phyloP scores from a whole-genome alignment of 768 basidiomycete species.

The Mrakia gelida region DNA sequence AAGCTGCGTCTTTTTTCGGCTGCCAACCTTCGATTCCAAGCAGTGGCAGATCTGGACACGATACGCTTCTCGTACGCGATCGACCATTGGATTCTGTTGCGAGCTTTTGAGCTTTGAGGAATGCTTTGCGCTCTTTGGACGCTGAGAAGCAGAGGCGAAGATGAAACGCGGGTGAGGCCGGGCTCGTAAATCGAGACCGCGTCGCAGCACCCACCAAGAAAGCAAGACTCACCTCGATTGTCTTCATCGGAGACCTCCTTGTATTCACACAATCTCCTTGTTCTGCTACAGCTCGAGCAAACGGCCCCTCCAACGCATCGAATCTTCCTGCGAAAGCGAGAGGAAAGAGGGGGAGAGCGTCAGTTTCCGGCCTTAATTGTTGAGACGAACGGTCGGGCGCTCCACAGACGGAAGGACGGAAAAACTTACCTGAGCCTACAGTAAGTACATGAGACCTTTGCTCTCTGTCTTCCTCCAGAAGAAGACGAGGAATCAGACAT shows the following conservation, averaged over 20 bases:
- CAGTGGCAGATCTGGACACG: neutral
- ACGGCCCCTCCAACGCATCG: slow-evolving; percentile 40
- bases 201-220: neutral
- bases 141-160: neutral
- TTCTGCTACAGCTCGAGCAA: slow-evolving; percentile 41
- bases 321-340: neutral
- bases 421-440: neutral
- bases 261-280: slow-evolving; percentile 39
- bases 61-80: neutral
- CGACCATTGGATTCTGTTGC: neutral
- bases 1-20: neutral
- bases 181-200: neutral
- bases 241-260: slow-evolving; percentile 42
- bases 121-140: neutral
- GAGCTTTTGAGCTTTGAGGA: neutral
- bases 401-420: too few relatives aligned
- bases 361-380: neutral
- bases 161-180: neutral
- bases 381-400: too few relatives aligned
- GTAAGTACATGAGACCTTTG: neutral
- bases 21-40: slow-evolving; percentile 2
- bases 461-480: neutral
- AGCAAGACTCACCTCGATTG: slow-evolving; percentile 33
- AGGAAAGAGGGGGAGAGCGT: neutral
- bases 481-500: neutral